Evolutionary conservation across 176 grass and related monocot species (phyloP), one percentile per base, ranked within the genome.

Genomic region (Aegilops bicornis): DNA sequence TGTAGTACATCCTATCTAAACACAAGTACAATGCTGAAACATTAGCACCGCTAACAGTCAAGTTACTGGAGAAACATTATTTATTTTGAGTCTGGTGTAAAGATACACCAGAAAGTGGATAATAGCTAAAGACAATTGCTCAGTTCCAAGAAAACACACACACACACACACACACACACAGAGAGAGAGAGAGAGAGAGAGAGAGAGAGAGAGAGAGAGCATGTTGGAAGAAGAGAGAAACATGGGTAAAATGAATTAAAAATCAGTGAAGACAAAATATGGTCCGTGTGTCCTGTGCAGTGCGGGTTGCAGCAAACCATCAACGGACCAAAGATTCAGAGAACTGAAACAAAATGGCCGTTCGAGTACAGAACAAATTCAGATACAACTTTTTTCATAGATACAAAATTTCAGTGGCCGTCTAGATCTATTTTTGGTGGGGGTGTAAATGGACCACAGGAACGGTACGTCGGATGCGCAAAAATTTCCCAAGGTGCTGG

Each of bases 1-100:
- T 42, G 35, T 17, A 40, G 20, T 66, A 40, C 36, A 42, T 23
- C 69, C 12, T 72, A 73, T 75, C 54, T 59, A 9, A 59, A 75
- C 43, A 50, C 43, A 50, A 29, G 12, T 73, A 80, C 36, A 23
- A 48, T 76, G 74, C 45, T 84, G 24, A 78, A 30, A 79, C 27
- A 67, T 58, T 66, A 84, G 69, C 35, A 68, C 16, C 16, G 45
- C n/a, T 50, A 80, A 67, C 43, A 69, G 47, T 73, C 22, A 76
- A 74, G 43, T 47, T 90, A 84, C 24, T 36, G 68, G 37, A 74
- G 37, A 83, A 76, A 74, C 75, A 90, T 50, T 47, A 25, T 29
- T 43, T 25, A 20, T 48, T 23, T 80, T n/a, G 59, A 76, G 61
- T 37, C 35, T 61, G 50, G 50, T 62, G 69, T 27, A 54, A 48